Base-by-base conservation (phyloP, 192 early-diverging fungal species). In the Martensiomyces pterosporus region DNA sequence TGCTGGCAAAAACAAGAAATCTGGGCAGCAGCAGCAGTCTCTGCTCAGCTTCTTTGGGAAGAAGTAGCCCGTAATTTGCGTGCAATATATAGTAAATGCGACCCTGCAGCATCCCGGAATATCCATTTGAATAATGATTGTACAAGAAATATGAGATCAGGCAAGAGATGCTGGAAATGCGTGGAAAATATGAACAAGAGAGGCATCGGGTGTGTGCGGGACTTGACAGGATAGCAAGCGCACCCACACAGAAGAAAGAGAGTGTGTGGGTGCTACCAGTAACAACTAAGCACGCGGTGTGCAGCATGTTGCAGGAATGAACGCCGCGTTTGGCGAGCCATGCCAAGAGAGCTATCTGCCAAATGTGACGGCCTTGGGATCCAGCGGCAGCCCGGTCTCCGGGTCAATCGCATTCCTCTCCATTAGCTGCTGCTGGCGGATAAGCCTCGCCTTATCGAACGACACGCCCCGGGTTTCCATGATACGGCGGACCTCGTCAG, bases 371-470 rank as follows among this genome's bases (percentile, higher is more conserved):
- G 64, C 63, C 47, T 75, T 75, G 9, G 71, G 71, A 24, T 75
- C 71, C 32, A 67, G 48, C 43, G 71, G 52, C 56, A 75, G 40
- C 5, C 71, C 71, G 2, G 71, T 75, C 13, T 38, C 39, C 15
- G 71, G 71, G 46, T 75, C 71, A 26, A 75, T 75, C 4, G 48
- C 50, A 37, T 75, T 63, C 27, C 44, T 51, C 16, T 54, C 17
- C 71, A 75, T 75, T 9, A 67, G 49, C 34, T 47, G 59, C 49
- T 67, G 64, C 44, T 67, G 63, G 24, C 64, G 55, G 6, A 75
- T 75, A 38, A 75, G 56, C 46, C 71, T 59, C 3, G 71, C 71
- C 52, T 63, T 67, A 52, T 75, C 71, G 37, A 75, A 75, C 32
- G 71, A 64, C n/a, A 67, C 63, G 19, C 51, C 49, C 8, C 50